Conservation (phyloP, 78 protist genomes). For the slime mould (Dictyostelium discoideum) region dicty_2.7 NC_007091.3:919001-919500, state of each 20-base stretch:
- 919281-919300: background rate
- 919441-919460: background rate
- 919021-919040: constrained; percentile 9
- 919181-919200: constrained; percentile 17
- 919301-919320: constrained; percentile 37
- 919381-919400: background rate
- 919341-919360: background rate
- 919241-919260: background rate
- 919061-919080: background rate
- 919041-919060: background rate
- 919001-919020: background rate
- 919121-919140: constrained; percentile 16
- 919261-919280: background rate
- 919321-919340: constrained; percentile 16
- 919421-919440: background rate
- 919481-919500: background rate
- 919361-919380: constrained; percentile 18
- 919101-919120: constrained; percentile 44
- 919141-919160: constrained; percentile 33
- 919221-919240: background rate
- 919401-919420: background rate
- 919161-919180: constrained; percentile 5
- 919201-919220: background rate
- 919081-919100: background rate
- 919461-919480: background rate